Evolutionary conservation across 768 basidiomycete species (phyloP).

Genomic region (Dictyophora rubrovolvata): DNA sequence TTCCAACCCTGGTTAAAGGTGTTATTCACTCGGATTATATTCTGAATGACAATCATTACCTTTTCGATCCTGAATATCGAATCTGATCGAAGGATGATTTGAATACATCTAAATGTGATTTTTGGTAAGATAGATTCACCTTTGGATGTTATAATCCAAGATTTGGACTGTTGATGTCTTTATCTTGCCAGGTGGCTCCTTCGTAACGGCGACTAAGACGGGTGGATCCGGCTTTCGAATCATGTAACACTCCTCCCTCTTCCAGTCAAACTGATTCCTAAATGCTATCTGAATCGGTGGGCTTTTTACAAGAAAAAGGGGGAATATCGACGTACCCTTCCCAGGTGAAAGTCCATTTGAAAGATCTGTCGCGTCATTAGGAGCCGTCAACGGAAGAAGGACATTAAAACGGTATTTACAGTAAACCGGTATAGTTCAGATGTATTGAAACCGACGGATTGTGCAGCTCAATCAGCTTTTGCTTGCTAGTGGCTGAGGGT

Average conservation of each 20-base stretch:
- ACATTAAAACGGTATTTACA: slow-evolving; percentile 21
- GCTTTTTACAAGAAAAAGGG: not conserved
- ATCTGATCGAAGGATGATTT: slow-evolving; percentile 30
- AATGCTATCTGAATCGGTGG: not conserved
- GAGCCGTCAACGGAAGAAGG: not conserved
- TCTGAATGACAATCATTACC: slow-evolving; percentile 6
- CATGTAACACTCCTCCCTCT: slow-evolving; percentile 72
- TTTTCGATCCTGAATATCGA: slow-evolving; percentile 78
- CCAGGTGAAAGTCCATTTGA: slow-evolving; percentile 75
- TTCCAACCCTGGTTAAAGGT: slow-evolving; percentile 44
- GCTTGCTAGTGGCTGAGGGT: slow-evolving; percentile 54
- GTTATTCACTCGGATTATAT: not conserved
- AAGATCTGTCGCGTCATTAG: slow-evolving; percentile 22
- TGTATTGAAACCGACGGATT: slow-evolving; percentile 66
- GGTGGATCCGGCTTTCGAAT: slow-evolving; percentile 81
- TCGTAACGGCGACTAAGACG: slow-evolving; percentile 73
- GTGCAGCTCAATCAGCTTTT: slow-evolving; percentile 63
- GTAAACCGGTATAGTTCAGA: slow-evolving; percentile 61
- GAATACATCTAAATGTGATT: not conserved
- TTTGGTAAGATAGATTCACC: slow-evolving; percentile 29
- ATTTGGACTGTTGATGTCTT: slow-evolving; percentile 63
- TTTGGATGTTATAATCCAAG: slow-evolving; percentile 75
- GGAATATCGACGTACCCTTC: slow-evolving; percentile 49
- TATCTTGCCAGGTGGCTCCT: slow-evolving; percentile 57
- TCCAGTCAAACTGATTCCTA: slow-evolving; percentile 83